Base-by-base conservation (phyloP, 768 basidiomycete genomes). In the Russula griseocarnosa region DNA sequence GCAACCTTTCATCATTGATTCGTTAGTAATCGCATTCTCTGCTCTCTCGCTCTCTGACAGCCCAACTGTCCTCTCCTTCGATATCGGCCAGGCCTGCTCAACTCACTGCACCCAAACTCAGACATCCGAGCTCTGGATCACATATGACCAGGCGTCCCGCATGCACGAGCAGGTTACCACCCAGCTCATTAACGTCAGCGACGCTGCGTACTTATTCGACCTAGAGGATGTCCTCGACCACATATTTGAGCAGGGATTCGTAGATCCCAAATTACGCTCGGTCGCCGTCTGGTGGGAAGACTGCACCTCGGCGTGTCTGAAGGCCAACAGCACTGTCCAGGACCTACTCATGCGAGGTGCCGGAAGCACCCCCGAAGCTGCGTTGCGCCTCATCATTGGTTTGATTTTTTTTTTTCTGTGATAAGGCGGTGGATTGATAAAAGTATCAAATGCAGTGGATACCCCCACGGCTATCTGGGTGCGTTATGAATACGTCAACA, bases 171-270 rank as follows among this genome's bases (percentile, higher is more conserved):
- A 78, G 14, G 70, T 70, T 18, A 79, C 79, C 30, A 75, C 78
- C 34, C 80, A 81, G 72, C 77, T 82, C 72, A 72, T 82, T 55
- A 79, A 80, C 69, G 73, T 82, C 60, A 74, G 78, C 66, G 75
- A 76, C 65, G 73, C 76, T 63, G 74, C 74, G 53, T 72, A 74
- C 62, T 72, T 82, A 24, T 49, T 68, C 53, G 80, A 79, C 70
- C 70, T 82, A 63, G 81, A 82, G 69, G 80, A 81, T 63, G 77
- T 82, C 7, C 75, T 82, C 38, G 79, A 81, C 42, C 77, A 76
- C 55, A 70, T 74, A 42, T 81, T 80, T 70, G 68, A 72, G 58
- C 78, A 79, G 62, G 81, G 81, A 40, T 81, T 78, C 61, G 73
- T 82, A 20, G 79, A 81, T 50, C 71, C 79, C 28, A 77, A 76